Percentiles rank a stretch among this genome's conserved stretches.
These are phyloP conservation scores for Fraxinus latifolia DNA, from an alignment of 305 asterid species.

Conservation along the genomic window DNA sequence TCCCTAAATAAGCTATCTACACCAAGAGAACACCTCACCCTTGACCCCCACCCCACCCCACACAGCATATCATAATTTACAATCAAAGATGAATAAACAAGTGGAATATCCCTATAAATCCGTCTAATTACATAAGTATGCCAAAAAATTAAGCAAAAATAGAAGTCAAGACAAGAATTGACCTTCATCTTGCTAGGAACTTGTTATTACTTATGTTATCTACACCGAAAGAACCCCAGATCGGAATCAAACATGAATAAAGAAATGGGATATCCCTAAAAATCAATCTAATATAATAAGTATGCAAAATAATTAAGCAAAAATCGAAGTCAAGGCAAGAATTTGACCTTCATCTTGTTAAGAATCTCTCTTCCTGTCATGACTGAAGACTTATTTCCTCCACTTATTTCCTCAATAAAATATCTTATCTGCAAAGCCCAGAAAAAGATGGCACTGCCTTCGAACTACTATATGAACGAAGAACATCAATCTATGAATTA, in stretches of 20 bases:
- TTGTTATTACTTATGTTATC: neutral
- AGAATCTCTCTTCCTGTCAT: conserved; percentile 60
- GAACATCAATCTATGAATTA: neutral
- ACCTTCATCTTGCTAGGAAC: conserved; percentile 71
- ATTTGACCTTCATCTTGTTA: conserved; percentile 63
- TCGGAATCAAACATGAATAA: neutral
- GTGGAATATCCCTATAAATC: neutral
- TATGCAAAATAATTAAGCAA: neutral
- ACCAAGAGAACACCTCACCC: neutral
- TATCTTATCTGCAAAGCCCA: neutral
- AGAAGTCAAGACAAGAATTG: neutral
- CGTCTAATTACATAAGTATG: neutral
- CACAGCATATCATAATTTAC: neutral
- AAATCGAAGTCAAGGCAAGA: neutral
- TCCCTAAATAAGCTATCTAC: neutral
- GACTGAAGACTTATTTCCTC: conserved; percentile 10
- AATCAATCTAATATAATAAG: neutral
- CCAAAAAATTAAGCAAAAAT: neutral
- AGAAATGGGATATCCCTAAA: neutral
- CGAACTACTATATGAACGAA: neutral
- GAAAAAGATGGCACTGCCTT: conserved; percentile 13
- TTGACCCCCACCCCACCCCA: neutral
- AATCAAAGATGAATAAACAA: neutral
- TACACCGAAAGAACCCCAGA: neutral
- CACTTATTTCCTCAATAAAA: neutral